Percentiles rank a stretch among this genome's conserved stretches.
Conservation (phyloP, 2,329 filamentous ascomycete genomes). For the Zymoseptoria ardabiliae region DNA sequence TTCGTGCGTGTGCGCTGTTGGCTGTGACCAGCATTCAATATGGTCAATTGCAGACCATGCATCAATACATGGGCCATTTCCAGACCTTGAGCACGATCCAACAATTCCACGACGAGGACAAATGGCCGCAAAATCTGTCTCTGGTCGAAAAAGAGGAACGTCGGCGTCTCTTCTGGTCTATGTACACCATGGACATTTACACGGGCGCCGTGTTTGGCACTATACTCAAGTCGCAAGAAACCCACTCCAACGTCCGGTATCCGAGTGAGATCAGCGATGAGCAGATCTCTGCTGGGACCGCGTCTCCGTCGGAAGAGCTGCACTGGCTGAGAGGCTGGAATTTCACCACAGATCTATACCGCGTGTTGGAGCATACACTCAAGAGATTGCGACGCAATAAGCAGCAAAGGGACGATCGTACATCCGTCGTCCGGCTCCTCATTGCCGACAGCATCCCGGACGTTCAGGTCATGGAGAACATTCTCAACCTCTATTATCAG, state of each 20-base stretch:
- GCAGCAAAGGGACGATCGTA: constrained; percentile 15
- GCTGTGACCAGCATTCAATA: constrained; percentile 47
- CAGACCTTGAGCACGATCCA: constrained; percentile 44
- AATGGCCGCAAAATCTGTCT: constrained; percentile 43
- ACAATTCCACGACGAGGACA: constrained; percentile 46
- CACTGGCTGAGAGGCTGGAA: constrained; percentile 52
- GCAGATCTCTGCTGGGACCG: constrained; percentile 30
- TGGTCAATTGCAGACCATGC: constrained; percentile 43
- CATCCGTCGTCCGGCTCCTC: constrained; percentile 21
- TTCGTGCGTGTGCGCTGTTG: constrained; percentile 43
- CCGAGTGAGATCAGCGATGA: constrained; percentile 44
- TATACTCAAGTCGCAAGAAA: constrained; percentile 40
- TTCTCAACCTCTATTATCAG: constrained; percentile 22
- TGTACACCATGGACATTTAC: constrained; percentile 51
- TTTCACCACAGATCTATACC: constrained; percentile 51
- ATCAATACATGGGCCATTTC: constrained; percentile 46
- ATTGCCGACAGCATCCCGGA: constrained; percentile 22
- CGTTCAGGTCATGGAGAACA: constrained; percentile 24
- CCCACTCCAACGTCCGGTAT: constrained; percentile 42
- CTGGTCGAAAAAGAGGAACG: constrained; percentile 44
- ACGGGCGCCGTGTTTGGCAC: constrained; percentile 47
- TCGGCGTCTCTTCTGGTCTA: constrained; percentile 48
- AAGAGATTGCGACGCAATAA: constrained; percentile 18
- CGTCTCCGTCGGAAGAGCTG: constrained; percentile 14
- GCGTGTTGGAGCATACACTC: constrained; percentile 47